These are phyloP conservation scores for Echium plantagineum DNA, from an alignment of 257 asterid genomes.

Conservation along the genomic window DNA sequence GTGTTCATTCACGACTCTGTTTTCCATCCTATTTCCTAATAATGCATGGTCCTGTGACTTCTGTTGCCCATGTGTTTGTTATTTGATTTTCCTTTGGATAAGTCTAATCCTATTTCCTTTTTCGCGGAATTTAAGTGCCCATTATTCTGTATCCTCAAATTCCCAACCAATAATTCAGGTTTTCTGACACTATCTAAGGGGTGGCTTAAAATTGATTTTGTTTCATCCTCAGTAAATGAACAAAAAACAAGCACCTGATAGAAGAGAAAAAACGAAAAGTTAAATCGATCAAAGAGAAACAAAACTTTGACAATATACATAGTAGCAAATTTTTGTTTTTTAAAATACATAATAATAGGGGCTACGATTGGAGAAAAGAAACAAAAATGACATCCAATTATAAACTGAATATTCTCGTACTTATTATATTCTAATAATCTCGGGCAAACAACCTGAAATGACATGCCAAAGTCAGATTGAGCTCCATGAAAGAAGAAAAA, in stretches of 20 bases:
- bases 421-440: too few species aligned
- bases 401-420: too few species aligned
- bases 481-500: background rate
- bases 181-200: constrained; percentile 18
- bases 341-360: too few species aligned
- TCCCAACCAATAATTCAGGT: constrained; percentile 36
- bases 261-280: constrained; percentile 1
- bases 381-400: too few species aligned
- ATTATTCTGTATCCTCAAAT: constrained; percentile 22
- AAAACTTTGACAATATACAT: too few species aligned
- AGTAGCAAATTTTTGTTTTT: too few species aligned
- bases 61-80: background rate
- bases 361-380: too few species aligned
- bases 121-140: constrained; percentile 17
- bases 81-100: too few species aligned
- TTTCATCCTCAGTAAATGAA: constrained; percentile 84
- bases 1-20: constrained; percentile 30
- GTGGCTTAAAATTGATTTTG: constrained; percentile 38
- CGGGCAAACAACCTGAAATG: too few species aligned
- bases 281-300: background rate
- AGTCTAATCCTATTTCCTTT: background rate
- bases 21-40: constrained; percentile 23
- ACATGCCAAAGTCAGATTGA: too few species aligned
- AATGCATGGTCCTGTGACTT: constrained; percentile 16
- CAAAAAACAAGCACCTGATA: constrained; percentile 68